phyloP scores from a whole-genome alignment of 2,329 filamentous ascomycete genomes.

The Acephala macrosclerotiorum region DNA sequence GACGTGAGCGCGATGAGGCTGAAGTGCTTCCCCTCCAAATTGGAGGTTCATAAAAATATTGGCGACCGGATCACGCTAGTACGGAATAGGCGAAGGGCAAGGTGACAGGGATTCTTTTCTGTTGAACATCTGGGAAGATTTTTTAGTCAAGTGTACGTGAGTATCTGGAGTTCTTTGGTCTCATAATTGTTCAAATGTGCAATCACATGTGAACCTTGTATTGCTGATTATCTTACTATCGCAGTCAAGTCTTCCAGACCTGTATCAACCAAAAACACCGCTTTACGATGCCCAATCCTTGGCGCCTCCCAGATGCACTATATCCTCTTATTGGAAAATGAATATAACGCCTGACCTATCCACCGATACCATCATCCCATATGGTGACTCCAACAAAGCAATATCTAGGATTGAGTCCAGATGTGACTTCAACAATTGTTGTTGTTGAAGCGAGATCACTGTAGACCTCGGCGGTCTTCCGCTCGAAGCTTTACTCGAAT shows the following conservation, averaged over 20 bases:
- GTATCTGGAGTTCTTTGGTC: neutral
- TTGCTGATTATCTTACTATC: slow-evolving; percentile 8
- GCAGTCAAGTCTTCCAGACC: neutral
- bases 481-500: slow-evolving; percentile 38
- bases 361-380: slow-evolving; percentile 90
- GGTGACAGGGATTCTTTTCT: slow-evolving; percentile 2
- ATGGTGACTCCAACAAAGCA: slow-evolving; percentile 86
- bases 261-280: slow-evolving; percentile 17
- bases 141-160: neutral
- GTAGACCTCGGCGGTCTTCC: slow-evolving; percentile 73
- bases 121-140: slow-evolving; percentile 1
- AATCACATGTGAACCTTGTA: neutral
- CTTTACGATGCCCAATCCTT: slow-evolving; percentile 10
- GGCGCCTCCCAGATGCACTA: slow-evolving; percentile 28
- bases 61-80: slow-evolving; percentile 26
- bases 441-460: slow-evolving; percentile 87
- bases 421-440: slow-evolving; percentile 84
- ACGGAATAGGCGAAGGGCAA: slow-evolving; percentile 19
- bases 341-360: slow-evolving; percentile 91
- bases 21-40: slow-evolving; percentile 24
- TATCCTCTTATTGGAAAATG: slow-evolving; percentile 62
- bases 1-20: slow-evolving; percentile 21
- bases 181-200: neutral
- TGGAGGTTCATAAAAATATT: slow-evolving; percentile 18
- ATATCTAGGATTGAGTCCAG: slow-evolving; percentile 89